These are phyloP conservation scores for Bolboschoenus planiculmis DNA, from an alignment of 176 grass and related monocot genomes.

Conservation along the genomic window DNA sequence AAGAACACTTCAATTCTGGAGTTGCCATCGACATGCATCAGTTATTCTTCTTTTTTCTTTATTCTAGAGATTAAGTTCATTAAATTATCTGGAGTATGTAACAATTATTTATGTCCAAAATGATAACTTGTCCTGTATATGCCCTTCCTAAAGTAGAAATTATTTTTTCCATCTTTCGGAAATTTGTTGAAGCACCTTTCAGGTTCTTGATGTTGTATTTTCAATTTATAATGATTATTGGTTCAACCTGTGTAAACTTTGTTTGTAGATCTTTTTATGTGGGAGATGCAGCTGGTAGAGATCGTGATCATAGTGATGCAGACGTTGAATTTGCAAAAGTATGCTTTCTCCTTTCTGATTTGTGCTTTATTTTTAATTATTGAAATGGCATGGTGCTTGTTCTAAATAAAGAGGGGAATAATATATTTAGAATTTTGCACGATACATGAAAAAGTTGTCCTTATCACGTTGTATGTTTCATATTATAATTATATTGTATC, in stretches of 20 bases:
- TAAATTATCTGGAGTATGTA: neutral
- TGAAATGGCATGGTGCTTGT: neutral
- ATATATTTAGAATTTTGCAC: neutral
- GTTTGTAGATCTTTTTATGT: constrained; percentile 87
- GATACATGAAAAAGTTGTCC: neutral
- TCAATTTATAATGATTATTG: neutral
- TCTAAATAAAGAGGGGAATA: neutral
- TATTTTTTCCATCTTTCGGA: neutral
- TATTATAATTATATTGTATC: neutral
- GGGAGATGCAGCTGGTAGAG: constrained; percentile 83
- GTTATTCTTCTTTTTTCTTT: constrained; percentile 32
- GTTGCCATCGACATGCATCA: constrained; percentile 59
- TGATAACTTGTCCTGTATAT: neutral
- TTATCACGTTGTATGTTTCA: neutral
- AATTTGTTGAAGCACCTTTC: neutral
- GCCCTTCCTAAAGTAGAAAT: neutral
- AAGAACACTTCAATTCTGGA: constrained; percentile 78
- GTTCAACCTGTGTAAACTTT: neutral
- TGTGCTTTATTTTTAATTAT: neutral
- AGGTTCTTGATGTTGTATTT: neutral
- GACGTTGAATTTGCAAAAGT: constrained; percentile 86
- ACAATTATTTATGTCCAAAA: neutral
- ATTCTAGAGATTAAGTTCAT: neutral
- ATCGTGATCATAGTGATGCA: constrained; percentile 63
- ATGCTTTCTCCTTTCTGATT: constrained; percentile 9